Evolutionary conservation across 164 flowering plant genomes (phyloP), one percentile per base, ranked within the genome.

Genomic region (Aristolochia contorta): DNA sequence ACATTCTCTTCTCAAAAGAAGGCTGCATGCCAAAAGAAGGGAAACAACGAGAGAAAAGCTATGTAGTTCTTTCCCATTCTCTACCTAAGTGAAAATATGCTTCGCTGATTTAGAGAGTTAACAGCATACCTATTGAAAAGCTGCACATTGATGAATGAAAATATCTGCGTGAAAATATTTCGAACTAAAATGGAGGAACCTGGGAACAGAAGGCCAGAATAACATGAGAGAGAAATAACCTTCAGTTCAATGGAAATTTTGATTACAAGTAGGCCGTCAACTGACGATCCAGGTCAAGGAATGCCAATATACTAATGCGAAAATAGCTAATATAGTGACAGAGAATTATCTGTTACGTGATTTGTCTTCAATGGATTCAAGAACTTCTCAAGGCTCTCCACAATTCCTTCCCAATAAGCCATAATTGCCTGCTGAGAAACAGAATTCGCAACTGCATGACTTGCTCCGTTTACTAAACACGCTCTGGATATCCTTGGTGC

Each of bases 341-440:
- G 20, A 57, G 25, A 56, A 76, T 95, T 78, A 5, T 18, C 27
- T 75, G 95, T 78, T 3, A 93, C 99, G 72, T 88, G 82, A 74
- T 93, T 90, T 47, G 70, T 77, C 81, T 85, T 85, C 73, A 93
- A 70, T 24, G 95, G 90, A 66, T 74, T 76, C 75, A 93, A 73
- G 79, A 86, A 88, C 74, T 71, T 82, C 51, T 84, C 85, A 25
- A 93, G 99, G 79, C 95, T 88, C 73, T 80, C 86, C 58, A 90
- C 99, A 60, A 93, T 93, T 59, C 91, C 97, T 78, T 90, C 97
- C 99, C 99, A 93, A 68, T 93, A 97, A 62, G 93, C 97, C 71
- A 88, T 90, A 70, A 93, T 69, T 47, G 86, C 89, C 76, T 87
- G 87, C 74, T 90, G 99, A 18, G 93, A 96, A 52, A 89, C 89